phyloP scores from a whole-genome alignment of 495 filamentous ascomycete species.

The Penicillium robsamsonii region DNA sequence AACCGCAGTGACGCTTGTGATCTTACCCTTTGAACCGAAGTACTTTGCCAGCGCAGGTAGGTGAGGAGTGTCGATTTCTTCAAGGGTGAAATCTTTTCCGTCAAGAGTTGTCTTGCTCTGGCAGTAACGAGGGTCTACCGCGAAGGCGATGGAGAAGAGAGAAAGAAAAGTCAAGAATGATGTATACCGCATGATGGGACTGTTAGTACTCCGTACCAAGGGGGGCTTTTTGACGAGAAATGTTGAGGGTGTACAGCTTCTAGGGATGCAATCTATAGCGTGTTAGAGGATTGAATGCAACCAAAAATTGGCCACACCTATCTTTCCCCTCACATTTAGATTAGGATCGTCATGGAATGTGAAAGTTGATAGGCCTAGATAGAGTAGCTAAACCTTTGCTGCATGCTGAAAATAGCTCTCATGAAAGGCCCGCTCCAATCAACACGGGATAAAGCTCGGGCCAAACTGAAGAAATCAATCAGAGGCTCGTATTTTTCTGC shows the following conservation, averaged over 20 bases:
- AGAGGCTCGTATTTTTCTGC: background rate
- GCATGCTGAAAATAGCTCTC: background rate
- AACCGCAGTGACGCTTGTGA: constrained; percentile 30
- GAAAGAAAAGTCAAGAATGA: background rate
- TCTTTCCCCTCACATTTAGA: background rate
- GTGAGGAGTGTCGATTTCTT: constrained; percentile 19
- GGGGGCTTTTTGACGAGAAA: background rate
- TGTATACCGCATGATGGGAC: background rate
- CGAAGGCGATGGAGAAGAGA: background rate
- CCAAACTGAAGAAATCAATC: background rate
- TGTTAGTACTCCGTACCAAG: background rate
- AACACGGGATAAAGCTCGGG: background rate
- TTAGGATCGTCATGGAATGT: background rate
- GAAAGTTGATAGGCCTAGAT: background rate
- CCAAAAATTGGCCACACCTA: background rate
- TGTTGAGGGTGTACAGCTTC: background rate
- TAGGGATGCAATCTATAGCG: background rate
- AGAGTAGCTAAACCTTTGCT: background rate
- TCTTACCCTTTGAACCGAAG: constrained; percentile 21
- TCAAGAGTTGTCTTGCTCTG: background rate
- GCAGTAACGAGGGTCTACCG: constrained; percentile 4
- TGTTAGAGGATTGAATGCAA: background rate
- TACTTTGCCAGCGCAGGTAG: constrained; percentile 18
- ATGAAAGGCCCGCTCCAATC: background rate
- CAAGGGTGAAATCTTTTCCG: constrained; percentile 7